Conservation (phyloP, 805 yeast genomes). For the Starmerella ratchasimensis region DNA sequence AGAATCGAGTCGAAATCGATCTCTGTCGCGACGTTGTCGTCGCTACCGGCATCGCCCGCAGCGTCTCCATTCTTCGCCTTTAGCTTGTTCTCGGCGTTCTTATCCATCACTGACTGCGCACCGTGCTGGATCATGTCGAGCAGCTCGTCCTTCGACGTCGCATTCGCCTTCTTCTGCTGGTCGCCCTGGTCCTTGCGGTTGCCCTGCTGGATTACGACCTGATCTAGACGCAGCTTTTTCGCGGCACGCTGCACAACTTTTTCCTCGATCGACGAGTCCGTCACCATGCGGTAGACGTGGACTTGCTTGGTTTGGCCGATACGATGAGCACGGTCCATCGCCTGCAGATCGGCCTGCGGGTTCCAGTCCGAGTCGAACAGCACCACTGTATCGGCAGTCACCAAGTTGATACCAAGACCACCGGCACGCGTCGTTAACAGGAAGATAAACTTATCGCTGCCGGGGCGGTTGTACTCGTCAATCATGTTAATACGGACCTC, state of each 20-base stretch:
- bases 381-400: slow-evolving; percentile 81
- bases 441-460: slow-evolving; percentile 69
- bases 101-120: slow-evolving; percentile 74
- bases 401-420: slow-evolving; percentile 86
- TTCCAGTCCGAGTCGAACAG: slow-evolving; percentile 93
- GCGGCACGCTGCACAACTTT: slow-evolving; percentile 93
- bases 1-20: slow-evolving; percentile 72
- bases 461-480: slow-evolving; percentile 78
- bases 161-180: slow-evolving; percentile 32
- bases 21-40: not conserved
- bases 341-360: slow-evolving; percentile 95
- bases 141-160: slow-evolving; percentile 56
- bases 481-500: slow-evolving; percentile 86
- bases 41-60: not conserved
- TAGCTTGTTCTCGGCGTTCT: slow-evolving; percentile 17
- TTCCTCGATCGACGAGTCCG: slow-evolving; percentile 93
- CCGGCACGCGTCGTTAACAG: slow-evolving; percentile 91
- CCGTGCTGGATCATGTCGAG: slow-evolving; percentile 95
- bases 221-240: slow-evolving; percentile 82
- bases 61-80: not conserved
- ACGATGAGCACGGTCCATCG: slow-evolving; percentile 97
- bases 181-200: slow-evolving; percentile 31
- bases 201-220: slow-evolving; percentile 78
- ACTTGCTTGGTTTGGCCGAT: slow-evolving; percentile 97
- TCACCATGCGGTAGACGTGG: slow-evolving; percentile 78